Conservation (phyloP, 805 yeast species). For the Citeromyces matritensis region DNA sequence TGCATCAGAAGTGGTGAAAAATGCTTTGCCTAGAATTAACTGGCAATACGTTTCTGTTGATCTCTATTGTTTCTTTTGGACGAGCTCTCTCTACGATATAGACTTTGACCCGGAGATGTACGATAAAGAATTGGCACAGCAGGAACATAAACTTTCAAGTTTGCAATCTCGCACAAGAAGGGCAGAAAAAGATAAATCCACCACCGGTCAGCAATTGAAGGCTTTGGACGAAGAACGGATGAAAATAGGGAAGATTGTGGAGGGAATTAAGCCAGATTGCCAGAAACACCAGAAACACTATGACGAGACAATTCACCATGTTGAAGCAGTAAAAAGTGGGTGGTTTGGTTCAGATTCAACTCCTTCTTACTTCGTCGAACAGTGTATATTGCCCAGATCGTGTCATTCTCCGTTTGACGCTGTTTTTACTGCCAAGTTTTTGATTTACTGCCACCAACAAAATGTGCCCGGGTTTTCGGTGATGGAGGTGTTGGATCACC, state of each 20-base stretch:
- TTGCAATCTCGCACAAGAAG: slow-evolving; percentile 18
- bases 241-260: slow-evolving; percentile 12
- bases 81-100: slow-evolving; percentile 55
- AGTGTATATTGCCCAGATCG: slow-evolving; percentile 63
- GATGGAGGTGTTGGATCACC: slow-evolving; percentile 22
- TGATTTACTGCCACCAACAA: slow-evolving; percentile 20
- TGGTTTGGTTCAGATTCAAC: slow-evolving; percentile 11
- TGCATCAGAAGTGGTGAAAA: slow-evolving; percentile 5
- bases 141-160: slow-evolving; percentile 18
- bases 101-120: slow-evolving; percentile 37
- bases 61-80: slow-evolving; percentile 60
- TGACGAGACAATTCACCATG: slow-evolving; percentile 5
- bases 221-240: slow-evolving; percentile 13
- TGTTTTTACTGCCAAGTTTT: slow-evolving; percentile 39
- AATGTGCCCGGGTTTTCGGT: slow-evolving; percentile 18
- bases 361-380: slow-evolving; percentile 27
- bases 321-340: slow-evolving; percentile 6
- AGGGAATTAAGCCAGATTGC: slow-evolving; percentile 21
- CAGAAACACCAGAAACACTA: slow-evolving; percentile 26
- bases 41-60: slow-evolving; percentile 17
- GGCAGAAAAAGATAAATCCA: slow-evolving; percentile 13
- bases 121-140: slow-evolving; percentile 23
- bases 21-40: slow-evolving; percentile 6
- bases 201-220: slow-evolving; percentile 6
- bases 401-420: slow-evolving; percentile 79